Conservation (phyloP, 768 basidiomycete species). For the Suillus tomentosus region DNA sequence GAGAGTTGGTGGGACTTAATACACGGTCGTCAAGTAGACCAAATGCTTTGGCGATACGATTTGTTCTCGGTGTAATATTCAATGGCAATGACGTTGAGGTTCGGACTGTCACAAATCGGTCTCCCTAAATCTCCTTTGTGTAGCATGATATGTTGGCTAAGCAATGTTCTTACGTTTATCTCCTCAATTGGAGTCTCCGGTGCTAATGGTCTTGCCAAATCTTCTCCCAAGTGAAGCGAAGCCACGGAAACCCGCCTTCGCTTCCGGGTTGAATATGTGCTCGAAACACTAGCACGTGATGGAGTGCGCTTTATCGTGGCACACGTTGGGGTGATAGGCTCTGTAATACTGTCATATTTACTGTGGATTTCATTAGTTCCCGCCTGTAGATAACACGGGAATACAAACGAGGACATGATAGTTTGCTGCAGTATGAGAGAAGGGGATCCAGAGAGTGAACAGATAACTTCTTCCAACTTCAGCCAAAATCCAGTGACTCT, state of each 20-base stretch:
- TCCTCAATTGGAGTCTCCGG: slow-evolving; percentile 27
- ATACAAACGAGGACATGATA: slow-evolving; percentile 34
- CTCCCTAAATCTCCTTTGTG: slow-evolving; percentile 41
- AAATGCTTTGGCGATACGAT: slow-evolving; percentile 62
- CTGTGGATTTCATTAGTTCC: slow-evolving; percentile 3
- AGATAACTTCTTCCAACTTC: neutral
- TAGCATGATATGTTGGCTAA: slow-evolving; percentile 7
- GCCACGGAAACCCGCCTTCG: slow-evolving; percentile 44
- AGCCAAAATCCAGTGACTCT: neutral
- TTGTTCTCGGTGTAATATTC: slow-evolving; percentile 65
- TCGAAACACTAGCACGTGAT: slow-evolving; percentile 40
- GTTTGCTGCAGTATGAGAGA: neutral
- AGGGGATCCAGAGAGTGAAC: no score
- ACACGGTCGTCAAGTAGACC: slow-evolving; percentile 60
- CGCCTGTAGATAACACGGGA: slow-evolving; percentile 2
- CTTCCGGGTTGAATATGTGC: slow-evolving; percentile 42
- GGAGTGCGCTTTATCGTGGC: slow-evolving; percentile 39
- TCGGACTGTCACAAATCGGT: slow-evolving; percentile 60
- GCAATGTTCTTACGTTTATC: slow-evolving; percentile 28
- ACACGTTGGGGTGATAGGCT: slow-evolving; percentile 27
- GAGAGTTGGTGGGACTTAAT: slow-evolving; percentile 51
- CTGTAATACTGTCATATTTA: slow-evolving; percentile 24
- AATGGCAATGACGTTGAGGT: slow-evolving; percentile 55
- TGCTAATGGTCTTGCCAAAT: slow-evolving; percentile 27
- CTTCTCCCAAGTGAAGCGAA: slow-evolving; percentile 39